A percentile compares a stretch with the other conserved stretches of the same genome.
Evolutionary conservation across 2,329 filamentous ascomycete species (phyloP).

Genomic region (Colletotrichum tropicale): DNA sequence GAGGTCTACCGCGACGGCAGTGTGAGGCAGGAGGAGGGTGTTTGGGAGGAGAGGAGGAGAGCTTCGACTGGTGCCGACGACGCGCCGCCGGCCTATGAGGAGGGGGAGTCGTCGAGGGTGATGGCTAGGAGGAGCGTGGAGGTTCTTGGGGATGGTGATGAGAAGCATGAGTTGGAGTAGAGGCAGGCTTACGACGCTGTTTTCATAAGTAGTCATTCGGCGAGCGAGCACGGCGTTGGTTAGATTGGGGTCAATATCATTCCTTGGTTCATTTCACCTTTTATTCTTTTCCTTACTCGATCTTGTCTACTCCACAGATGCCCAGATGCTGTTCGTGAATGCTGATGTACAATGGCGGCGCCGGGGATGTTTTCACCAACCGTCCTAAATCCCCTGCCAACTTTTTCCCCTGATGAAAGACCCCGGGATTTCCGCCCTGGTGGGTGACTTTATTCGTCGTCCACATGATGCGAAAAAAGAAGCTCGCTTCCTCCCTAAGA

Average conservation of each 20-base stretch:
- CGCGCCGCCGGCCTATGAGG: slow-evolving; percentile 14
- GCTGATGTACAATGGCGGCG: slow-evolving; percentile 17
- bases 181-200: background rate
- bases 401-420: background rate
- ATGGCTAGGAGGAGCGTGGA: slow-evolving; percentile 3
- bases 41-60: background rate
- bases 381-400: background rate
- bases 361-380: background rate
- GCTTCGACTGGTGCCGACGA: background rate
- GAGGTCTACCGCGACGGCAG: too few species aligned
- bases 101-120: background rate
- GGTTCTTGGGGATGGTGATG: background rate
- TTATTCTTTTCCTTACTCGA: background rate
- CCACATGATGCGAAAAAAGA: background rate
- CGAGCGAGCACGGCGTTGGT: background rate
- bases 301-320: slow-evolving; percentile 17
- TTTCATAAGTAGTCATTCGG: background rate
- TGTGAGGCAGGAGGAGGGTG: background rate
- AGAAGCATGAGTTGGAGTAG: background rate
- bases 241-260: background rate
- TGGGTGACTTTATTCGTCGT: background rate
- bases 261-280: slow-evolving; percentile 2
- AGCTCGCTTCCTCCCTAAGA: background rate
- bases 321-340: slow-evolving; percentile 15
- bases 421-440: background rate